Conservation (phyloP, 208 protist species). For the Leishmania gerbilli region DNA sequence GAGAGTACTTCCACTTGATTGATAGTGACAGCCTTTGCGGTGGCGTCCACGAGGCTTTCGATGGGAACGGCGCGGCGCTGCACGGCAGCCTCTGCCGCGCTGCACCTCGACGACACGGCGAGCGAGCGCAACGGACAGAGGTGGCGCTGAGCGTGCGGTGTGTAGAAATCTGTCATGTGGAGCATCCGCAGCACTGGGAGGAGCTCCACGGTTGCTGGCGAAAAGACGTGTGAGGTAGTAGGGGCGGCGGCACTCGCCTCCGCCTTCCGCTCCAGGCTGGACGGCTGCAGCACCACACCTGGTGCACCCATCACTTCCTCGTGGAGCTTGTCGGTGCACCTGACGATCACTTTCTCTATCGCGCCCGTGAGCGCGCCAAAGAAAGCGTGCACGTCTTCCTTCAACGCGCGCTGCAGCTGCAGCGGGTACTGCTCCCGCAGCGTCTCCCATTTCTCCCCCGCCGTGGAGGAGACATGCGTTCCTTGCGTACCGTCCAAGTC, state of each 20-base stretch:
- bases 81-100: not conserved
- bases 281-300: not conserved
- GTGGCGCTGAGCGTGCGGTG: conserved; percentile 6
- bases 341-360: not conserved
- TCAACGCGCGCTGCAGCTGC: conserved; percentile 16
- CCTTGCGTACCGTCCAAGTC: not conserved
- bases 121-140: not conserved
- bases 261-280: not conserved
- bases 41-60: conserved; percentile 4
- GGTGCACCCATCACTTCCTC: not conserved
- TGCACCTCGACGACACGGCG: not conserved
- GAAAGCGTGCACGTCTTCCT: conserved; percentile 14
- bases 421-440: conserved; percentile 8
- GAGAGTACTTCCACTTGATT: conserved; percentile 3
- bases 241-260: not conserved
- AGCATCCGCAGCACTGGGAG: conserved; percentile 5
- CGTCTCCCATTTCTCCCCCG: conserved; percentile 8
- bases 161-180: conserved; percentile 4
- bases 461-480: conserved; percentile 3
- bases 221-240: not conserved
- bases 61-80: not conserved
- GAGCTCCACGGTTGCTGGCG: not conserved
- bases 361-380: conserved; percentile 3
- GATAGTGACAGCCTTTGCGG: conserved; percentile 3
- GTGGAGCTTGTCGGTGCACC: conserved; percentile 1